Evolutionary conservation across 345 rosid genomes (phyloP).

Genomic region (Citrus australasica): DNA sequence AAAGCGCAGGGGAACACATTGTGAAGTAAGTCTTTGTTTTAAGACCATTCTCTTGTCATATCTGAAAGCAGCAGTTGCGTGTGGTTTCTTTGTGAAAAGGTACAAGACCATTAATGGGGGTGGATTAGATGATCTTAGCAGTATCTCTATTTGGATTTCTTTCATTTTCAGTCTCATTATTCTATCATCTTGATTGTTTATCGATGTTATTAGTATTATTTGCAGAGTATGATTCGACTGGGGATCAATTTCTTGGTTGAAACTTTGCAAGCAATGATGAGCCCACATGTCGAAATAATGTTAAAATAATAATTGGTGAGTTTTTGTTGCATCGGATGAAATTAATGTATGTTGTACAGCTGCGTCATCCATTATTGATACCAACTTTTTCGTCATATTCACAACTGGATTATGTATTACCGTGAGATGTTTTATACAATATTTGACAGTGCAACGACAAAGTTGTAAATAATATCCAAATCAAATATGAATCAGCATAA

Average conservation of each 20-base stretch:
- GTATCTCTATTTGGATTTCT: constrained; percentile 6
- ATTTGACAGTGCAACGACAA: too few species aligned
- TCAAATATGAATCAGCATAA: too few species aligned
- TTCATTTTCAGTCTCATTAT: constrained; percentile 1
- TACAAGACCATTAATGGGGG: neutral
- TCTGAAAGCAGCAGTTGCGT: too few species aligned
- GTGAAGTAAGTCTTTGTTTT: neutral
- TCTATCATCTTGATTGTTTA: neutral
- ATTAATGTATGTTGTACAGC: too few species aligned
- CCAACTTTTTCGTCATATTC: too few species aligned
- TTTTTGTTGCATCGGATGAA: too few species aligned
- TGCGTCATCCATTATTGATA: too few species aligned
- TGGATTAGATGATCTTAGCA: neutral
- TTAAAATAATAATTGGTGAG: neutral
- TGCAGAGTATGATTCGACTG: neutral
- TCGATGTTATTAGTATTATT: neutral
- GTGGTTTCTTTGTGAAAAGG: neutral
- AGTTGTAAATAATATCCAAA: too few species aligned
- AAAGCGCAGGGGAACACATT: neutral
- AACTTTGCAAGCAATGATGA: constrained; percentile 18
- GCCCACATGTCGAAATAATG: constrained; percentile 22
- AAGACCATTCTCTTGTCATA: neutral
- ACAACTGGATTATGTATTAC: too few species aligned
- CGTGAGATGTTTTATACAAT: too few species aligned
- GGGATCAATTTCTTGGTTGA: neutral